Evolutionary conservation across 2,329 filamentous ascomycete genomes (phyloP).

Genomic region (Cordyceps tenuipes): DNA sequence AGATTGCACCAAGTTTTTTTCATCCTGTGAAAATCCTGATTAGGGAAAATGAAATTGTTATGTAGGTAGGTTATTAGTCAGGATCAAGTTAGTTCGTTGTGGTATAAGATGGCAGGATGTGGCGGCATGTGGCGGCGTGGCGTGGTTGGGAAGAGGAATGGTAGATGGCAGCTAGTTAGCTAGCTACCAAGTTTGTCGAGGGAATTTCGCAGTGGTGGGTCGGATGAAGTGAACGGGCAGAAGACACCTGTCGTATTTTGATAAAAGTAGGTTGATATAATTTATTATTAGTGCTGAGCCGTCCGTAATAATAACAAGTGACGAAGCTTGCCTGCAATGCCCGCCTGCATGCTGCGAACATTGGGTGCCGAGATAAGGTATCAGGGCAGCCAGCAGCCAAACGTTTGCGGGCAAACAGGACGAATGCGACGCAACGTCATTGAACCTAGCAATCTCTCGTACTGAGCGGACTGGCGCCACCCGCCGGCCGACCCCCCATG

Average conservation of each 20-base stretch:
- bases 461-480: neutral
- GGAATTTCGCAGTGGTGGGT: neutral
- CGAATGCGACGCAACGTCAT: slow-evolving; percentile 2
- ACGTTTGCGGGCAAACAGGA: neutral
- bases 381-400: neutral
- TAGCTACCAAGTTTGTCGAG: too few species aligned
- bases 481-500: neutral
- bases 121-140: neutral
- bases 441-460: neutral
- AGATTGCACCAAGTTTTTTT: too few species aligned
- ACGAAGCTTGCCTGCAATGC: too few species aligned
- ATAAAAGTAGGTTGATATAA: too few species aligned
- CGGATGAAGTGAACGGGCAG: neutral
- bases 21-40: neutral
- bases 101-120: neutral
- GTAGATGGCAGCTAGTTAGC: neutral
- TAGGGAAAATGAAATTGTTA: neutral
- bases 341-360: neutral
- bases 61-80: too few species aligned
- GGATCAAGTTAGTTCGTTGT: neutral
- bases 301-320: too few species aligned
- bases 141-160: neutral
- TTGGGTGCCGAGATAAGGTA: neutral
- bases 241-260: neutral
- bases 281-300: too few species aligned